Evolutionary conservation across 805 yeast species (phyloP).

Genomic region (Lachancea dasiensis): DNA sequence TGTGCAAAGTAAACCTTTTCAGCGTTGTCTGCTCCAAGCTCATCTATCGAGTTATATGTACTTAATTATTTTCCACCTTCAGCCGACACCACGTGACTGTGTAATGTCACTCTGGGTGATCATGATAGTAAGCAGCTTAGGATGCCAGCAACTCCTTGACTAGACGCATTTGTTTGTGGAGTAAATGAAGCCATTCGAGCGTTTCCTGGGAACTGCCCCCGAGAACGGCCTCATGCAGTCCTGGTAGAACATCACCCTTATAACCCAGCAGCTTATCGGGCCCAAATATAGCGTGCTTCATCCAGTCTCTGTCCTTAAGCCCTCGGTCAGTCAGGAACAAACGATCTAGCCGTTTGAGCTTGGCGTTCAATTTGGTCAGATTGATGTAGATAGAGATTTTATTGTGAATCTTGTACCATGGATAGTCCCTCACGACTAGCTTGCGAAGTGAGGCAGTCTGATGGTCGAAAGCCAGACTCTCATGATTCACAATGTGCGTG

Average conservation of each 20-base stretch:
- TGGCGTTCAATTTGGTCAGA: conserved; percentile 48
- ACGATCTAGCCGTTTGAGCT: conserved; percentile 49
- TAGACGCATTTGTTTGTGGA: conserved; percentile 29
- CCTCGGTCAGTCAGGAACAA: conserved; percentile 45
- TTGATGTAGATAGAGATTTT: conserved; percentile 56
- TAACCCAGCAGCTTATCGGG: conserved; percentile 49
- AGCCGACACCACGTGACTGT: too few species aligned
- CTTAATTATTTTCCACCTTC: too few species aligned
- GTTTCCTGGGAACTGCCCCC: conserved; percentile 41
- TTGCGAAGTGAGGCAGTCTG: conserved; percentile 43
- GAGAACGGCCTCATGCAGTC: conserved; percentile 49
- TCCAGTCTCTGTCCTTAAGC: conserved; percentile 48
- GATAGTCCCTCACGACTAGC: conserved; percentile 56
- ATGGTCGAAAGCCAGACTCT: conserved; percentile 42
- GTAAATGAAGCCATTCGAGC: conserved; percentile 40
- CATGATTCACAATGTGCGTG: not conserved
- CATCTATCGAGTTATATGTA: too few species aligned
- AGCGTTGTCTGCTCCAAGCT: too few species aligned
- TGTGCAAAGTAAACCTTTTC: too few species aligned
- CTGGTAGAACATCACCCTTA: conserved; percentile 51
- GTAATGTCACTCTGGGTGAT: not conserved
- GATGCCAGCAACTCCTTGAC: conserved; percentile 11
- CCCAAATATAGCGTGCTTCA: conserved; percentile 59
- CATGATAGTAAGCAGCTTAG: not conserved
- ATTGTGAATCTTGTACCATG: conserved; percentile 64